Base-by-base conservation (phyloP, 495 filamentous ascomycete species). In the Jackrogersella minutella region DNA sequence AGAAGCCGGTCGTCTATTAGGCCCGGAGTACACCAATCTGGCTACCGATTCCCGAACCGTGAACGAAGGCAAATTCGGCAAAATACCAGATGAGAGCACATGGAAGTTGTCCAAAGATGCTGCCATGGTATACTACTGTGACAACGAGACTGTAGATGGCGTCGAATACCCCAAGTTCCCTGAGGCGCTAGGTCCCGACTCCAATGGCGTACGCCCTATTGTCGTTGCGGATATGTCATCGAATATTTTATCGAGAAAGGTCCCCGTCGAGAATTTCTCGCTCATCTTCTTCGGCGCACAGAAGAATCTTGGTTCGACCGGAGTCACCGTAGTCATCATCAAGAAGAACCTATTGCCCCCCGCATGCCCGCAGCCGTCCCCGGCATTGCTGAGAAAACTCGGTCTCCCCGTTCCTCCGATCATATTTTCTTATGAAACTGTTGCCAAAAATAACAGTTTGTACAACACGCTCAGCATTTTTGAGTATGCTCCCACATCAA, bases 381-480 rank as follows among this genome's bases (percentile, higher is more conserved):
- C 87, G n/a, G 73, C 84, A 17, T 82, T 91, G 51, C 77, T 97
- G 58, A 84, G 92, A 54, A 83, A 87, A 43, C 85, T 97, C n/a
- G 87, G 87, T 9, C 80, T 97, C 17, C 90, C 91, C 11, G 85
- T 93, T 34, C 88, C 89, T 1, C 90, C 90, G 1, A 83, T 91
- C 6, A 85, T 97, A 36, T 79, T 97, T 39, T 86, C 91, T 74
- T 98, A 93, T 76, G 84, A 90, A 44, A 90, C 84, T 0, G 86
- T 91, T 34, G 89, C 91, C 16, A 93, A 93, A 81, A 93, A 93
- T 77, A 93, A 93, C 80, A 92, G 88, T 64, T 82, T 98, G 52
- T 97, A 97, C 80, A 97, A 97, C 80, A 98, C 94, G 2, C 82
- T 98, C 22, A 91, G 91, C 62, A 97, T 98, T 69, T 97, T 97